Base-by-base conservation (phyloP, 257 asterid genomes). In the Nyctanthes arbortristis region DNA sequence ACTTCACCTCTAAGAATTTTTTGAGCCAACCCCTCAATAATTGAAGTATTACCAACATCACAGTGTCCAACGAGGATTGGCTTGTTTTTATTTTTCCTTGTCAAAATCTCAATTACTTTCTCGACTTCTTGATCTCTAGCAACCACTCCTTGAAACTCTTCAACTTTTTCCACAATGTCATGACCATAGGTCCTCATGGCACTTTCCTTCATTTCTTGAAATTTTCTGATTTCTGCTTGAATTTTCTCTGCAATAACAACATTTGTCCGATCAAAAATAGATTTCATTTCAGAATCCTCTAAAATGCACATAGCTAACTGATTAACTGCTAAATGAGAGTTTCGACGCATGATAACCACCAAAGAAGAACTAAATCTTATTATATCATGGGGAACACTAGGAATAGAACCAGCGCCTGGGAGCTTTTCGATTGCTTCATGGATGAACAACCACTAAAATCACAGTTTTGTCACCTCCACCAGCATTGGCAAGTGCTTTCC, bases 11-110 rank as follows among this genome's bases (percentile, higher is more conserved):
- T 55, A 27, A 73, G 63, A 47, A 73, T 60, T 52, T 73, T 67
- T 27, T 73, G 78, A 39, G 78, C 73, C 49, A 73, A 33, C 20
- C 78, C 78, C 35, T 73, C 78, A 60, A 66, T 73, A 30, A 73
- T 73, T 7, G 73, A 73, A 18, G 68, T 73, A 66, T 73, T 73
- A 13, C 78, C 78, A 40, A 73, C 78, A 22, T 72, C 78, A 2
- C 68, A 73, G 31, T 73, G 63, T 4, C 78, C 78, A 31, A 73
- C 67, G 16, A 73, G 73, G n/a, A 73, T 68, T 2, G 73, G 78
- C 10, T 73, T 73, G 33, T 73, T 73, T 54, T 73, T 73, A 1
- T 68, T 73, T 27, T 73, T 59, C 58, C 78, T 73, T 1, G 78
- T 66, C 31, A 73, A 20, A 49, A 73, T 73, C 47, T 68, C 25